Evolutionary conservation across 1,284 basidiomycete species (phyloP).

Genomic region (Volvariella volvacea): DNA sequence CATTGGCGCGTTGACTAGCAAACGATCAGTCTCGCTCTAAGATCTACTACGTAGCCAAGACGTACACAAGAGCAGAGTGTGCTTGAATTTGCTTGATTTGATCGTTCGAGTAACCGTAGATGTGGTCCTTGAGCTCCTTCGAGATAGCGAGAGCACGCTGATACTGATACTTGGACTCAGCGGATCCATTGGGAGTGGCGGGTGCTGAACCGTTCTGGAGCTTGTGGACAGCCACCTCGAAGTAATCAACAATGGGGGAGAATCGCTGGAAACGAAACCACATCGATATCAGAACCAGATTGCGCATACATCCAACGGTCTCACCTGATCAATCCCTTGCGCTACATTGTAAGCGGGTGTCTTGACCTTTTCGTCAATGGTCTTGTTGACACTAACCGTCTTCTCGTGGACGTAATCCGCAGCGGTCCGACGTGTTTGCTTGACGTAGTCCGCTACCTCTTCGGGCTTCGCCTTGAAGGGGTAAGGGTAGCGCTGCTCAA

Average conservation of each 20-base stretch:
- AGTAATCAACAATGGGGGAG: conserved; percentile 64
- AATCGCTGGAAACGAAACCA: conserved; percentile 41
- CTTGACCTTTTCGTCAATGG: conserved; percentile 57
- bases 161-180: conserved; percentile 60
- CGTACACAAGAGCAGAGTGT: conserved; percentile 62
- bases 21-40: conserved; percentile 8
- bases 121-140: conserved; percentile 50
- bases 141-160: conserved; percentile 66
- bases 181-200: conserved; percentile 31
- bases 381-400: conserved; percentile 52
- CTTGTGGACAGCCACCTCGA: conserved; percentile 53
- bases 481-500: conserved; percentile 66
- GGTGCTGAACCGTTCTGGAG: conserved; percentile 37
- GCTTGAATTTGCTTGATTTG: conserved; percentile 64
- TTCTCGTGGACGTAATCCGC: conserved; percentile 22
- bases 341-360: conserved; percentile 57
- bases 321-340: conserved; percentile 67
- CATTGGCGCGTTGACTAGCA: conserved; percentile 61
- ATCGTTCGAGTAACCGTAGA: conserved; percentile 60
- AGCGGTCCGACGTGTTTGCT: conserved; percentile 48
- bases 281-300: conserved; percentile 1
- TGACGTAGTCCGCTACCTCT: conserved; percentile 57
- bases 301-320: conserved; percentile 12
- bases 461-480: conserved; percentile 68
- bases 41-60: conserved; percentile 9